Evolutionary conservation across 2,329 filamentous ascomycete genomes (phyloP), one percentile per base, ranked within the genome.

Genomic region (Atkinsonella hypoxylon): DNA sequence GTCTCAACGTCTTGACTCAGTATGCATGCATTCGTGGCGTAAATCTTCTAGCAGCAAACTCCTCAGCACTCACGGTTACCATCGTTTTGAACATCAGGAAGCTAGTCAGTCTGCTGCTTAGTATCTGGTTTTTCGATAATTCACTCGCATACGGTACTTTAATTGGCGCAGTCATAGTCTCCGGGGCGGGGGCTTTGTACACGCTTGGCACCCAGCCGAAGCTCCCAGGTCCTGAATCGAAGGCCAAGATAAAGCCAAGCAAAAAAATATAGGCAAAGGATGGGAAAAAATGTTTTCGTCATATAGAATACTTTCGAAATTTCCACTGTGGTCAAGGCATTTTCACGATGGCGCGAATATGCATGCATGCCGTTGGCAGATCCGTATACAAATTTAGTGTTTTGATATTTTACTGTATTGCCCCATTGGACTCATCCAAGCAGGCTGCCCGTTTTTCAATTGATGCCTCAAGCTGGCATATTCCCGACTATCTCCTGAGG

Each of bases 11-110:
- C 0, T 64, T 94, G 46, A 97, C 93, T 3, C 93, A 98, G 67
- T 89, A 96, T 61, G 79, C 89, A 22, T 98, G 93, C 66, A 97
- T 98, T 56, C 86, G 90, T 3, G 93, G 93, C 1, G 93, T 98
- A 51, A 97, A 97, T 59, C 77, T 95, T n/a, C 75, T 98, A 4
- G 90, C 88, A 1, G 87, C 91, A 0, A 85, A 84, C 50, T 88
- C 88, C 3, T 91, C 90, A 3, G 94, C 93, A 0, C 76, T 98
- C 50, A 97, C 93, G 0, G 93, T 98, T 22, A 96, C 91, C 1
- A 95, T 98, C 59, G 89, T 97, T 45, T 75, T 98, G 53, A 98
- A 97, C 64, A 87, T 98, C 53, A 80, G 93, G 58, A 98, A 98
- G 68, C 74, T 98, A 18, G 85, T 95, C 50, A 96, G 90, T 60